Conservation (phyloP, 257 asterid species). For the Lantana camara region DNA sequence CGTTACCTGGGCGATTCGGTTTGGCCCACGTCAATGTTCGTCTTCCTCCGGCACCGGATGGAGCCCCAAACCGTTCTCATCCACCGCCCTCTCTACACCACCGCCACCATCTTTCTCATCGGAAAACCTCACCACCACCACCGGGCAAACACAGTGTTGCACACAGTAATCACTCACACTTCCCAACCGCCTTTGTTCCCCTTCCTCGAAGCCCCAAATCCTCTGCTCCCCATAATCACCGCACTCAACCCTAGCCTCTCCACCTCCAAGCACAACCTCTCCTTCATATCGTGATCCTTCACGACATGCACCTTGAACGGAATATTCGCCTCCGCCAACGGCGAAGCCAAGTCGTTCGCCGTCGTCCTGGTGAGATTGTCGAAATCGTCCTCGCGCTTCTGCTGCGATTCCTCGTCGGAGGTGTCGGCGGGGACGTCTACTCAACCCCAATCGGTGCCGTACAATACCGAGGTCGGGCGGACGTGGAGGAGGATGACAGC, state of each 20-base stretch:
- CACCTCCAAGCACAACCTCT: constrained; percentile 56
- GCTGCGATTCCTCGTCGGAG: constrained; percentile 43
- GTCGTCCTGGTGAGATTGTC: constrained; percentile 46
- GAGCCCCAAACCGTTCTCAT: constrained; percentile 24
- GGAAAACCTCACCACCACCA: constrained; percentile 48
- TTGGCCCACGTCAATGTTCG: too few species aligned
- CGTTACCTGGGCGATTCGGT: too few species aligned
- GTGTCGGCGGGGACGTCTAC: constrained; percentile 27
- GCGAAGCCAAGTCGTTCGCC: constrained; percentile 51
- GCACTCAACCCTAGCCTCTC: constrained; percentile 59
- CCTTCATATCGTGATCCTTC: constrained; percentile 59
- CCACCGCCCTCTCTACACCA: constrained; percentile 22
- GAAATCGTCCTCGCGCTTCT: constrained; percentile 45
- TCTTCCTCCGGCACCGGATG: constrained; percentile 54
- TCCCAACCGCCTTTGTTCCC: constrained; percentile 42
- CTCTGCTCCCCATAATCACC: constrained; percentile 58
- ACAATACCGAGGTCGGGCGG: constrained; percentile 51
- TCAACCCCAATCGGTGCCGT: constrained; percentile 58
- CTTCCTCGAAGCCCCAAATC: constrained; percentile 49
- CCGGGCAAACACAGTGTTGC: constrained; percentile 56
- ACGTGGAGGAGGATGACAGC: constrained; percentile 57
- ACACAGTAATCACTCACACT: constrained; percentile 60
- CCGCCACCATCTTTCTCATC: constrained; percentile 42
- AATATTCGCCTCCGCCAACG: constrained; percentile 43
- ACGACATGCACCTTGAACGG: constrained; percentile 55